These are phyloP conservation scores for Scleroderma bovista DNA, from an alignment of 768 basidiomycete genomes.

Conservation along the genomic window DNA sequence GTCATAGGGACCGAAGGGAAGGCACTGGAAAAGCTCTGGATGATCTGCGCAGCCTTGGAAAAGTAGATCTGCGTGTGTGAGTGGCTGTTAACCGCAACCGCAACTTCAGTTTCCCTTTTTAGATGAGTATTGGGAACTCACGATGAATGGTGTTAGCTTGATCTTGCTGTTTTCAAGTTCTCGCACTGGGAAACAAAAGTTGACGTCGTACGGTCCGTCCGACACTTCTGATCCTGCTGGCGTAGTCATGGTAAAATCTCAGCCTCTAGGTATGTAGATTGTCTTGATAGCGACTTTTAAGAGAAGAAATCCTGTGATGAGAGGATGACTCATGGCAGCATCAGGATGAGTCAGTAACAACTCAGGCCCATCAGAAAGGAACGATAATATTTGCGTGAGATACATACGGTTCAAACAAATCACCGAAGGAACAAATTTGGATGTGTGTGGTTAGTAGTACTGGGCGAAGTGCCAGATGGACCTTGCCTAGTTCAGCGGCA, in stretches of 20 bases:
- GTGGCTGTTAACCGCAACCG: constrained; percentile 29
- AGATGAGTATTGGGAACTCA: constrained; percentile 16
- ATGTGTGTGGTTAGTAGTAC: no score
- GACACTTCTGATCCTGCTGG: neutral
- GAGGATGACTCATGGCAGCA: constrained; percentile 36
- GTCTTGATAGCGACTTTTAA: no score
- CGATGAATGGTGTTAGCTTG: constrained; percentile 47
- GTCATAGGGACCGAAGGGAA: constrained; percentile 47
- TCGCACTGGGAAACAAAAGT: constrained; percentile 48
- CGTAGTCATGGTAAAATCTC: neutral
- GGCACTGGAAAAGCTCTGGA: constrained; percentile 40
- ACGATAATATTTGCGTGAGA: no score
- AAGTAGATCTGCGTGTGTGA: constrained; percentile 38
- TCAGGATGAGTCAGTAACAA: neutral
- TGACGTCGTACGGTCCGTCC: constrained; percentile 29
- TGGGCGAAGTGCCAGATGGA: no score
- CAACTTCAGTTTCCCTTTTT: neutral
- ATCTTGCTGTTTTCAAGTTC: constrained; percentile 44
- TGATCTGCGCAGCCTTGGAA: constrained; percentile 28
- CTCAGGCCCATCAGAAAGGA: no score
- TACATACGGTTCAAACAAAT: no score
- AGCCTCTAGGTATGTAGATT: neutral
- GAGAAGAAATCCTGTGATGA: no score
- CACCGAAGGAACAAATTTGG: no score
- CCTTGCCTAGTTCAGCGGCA: no score